Base-by-base conservation (phyloP, 345 rosid species). In the Theobroma cacao region DNA sequence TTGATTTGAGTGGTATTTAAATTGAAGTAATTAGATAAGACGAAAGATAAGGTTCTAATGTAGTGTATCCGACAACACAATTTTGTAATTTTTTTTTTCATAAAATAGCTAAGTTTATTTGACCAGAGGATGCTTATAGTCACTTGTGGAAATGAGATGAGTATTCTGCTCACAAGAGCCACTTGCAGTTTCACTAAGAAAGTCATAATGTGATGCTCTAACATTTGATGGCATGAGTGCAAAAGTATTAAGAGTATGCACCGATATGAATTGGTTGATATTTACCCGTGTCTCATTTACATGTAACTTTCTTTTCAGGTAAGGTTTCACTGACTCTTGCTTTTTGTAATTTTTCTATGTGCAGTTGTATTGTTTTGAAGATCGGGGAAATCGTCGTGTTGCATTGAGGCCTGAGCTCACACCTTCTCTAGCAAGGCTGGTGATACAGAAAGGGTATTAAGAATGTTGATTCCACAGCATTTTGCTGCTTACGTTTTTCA, bases 381-480 rank as follows among this genome's bases (percentile, higher is more conserved):
- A 95, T 85, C 84, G 91, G 34, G 97, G 97, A 75, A 95, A 92
- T 76, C 96, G 99, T 3, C 98, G 97, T 82, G 97, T 95, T 84
- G 97, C 98, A 48, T 89, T 95, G 89, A 92, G 99, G 86, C 99
- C 97, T 38, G 98, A 95, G 90, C 98, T 91, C 77, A 95, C 97
- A 10, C 98, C 99, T 66, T 95, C 99, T 75, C 81, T 93, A 84
- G 99, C 94, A 2, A 93, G 99, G 81, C 91, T 95, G 74, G 94
- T 93, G 47, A 93, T 95, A 61, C 97, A 95, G 80, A 93, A 95
- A 87, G 99, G 99, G 97, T 95, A 92, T 41, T 71, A 36, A 18
- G 67, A 50, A 41, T 34, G 18, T 33, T 56, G 60, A 41, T 74
- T 75, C 70, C 79, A n/a, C 18, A 4, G 26, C 28, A 24, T 72